Evolutionary conservation across 768 basidiomycete species (phyloP), one percentile per base, ranked within the genome.

Genomic region (Mycena crocata): DNA sequence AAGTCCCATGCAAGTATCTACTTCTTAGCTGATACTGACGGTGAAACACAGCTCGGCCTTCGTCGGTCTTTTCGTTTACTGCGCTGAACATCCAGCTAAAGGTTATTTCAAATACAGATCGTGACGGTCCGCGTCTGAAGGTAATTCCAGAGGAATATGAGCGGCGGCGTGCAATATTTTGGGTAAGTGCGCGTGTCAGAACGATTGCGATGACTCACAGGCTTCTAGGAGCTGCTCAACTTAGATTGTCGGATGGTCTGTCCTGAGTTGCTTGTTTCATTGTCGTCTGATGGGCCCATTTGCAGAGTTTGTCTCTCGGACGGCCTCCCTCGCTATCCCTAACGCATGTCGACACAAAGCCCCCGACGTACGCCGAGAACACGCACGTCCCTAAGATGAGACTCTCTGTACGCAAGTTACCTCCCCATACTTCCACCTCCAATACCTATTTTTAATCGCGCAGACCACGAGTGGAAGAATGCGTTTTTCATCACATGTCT

Each of bases 391-490:
- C 86, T 19, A 82, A 79, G 82, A 85, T 62, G 84, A 85, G 59
- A 80, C 87, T 51, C 72, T 84, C 21, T 89, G 87, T 89, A 75
- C 65, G 86, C 78, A 23, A 51, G 35, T 23, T 37, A 19, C 37
- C 35, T 17, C 62, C 44, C 32, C n/a, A 37, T n/a, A 17, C 12
- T 37, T 37, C 19, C 4, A 37, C 9, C 28, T 35, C 23, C 17
- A 49, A 44, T 34, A 45, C 52, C 6, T 62, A 21, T 64, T 81
- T 77, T 62, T 45, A 24, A 42, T 45, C 45, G 23, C 35, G 30
- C 71, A 91, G 90, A 91, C 75, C 90, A 91, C 63, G 84, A 88
- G 73, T 92, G 90, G 90, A 90, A 90, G 71, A 87, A 89, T 69
- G 77, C 80, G 1, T 92, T 92, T 78, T 89, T 90, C 73, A 80